Evolutionary conservation across 2,329 filamentous ascomycete genomes (phyloP).

Genomic region (Dothideomycetes sp.): DNA sequence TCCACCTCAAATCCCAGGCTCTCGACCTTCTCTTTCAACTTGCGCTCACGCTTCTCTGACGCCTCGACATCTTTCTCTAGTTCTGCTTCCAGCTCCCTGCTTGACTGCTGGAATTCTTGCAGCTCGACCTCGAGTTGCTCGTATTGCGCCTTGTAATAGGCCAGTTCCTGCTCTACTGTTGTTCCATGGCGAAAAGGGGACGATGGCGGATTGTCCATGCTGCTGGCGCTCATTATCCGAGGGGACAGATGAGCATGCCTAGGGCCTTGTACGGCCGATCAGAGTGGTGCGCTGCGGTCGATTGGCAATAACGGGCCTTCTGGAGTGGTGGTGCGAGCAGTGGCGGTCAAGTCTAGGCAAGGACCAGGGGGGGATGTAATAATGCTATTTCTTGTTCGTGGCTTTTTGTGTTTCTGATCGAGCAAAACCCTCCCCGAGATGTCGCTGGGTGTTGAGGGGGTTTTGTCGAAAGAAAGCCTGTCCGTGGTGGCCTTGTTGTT

Average conservation of each 20-base stretch:
- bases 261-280: background rate
- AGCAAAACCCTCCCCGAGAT: too few relatives aligned
- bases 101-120: constrained; percentile 86
- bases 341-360: background rate
- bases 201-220: constrained; percentile 23
- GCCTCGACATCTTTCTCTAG: constrained; percentile 93
- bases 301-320: background rate
- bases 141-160: constrained; percentile 95
- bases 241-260: constrained; percentile 1
- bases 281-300: background rate
- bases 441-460: too few relatives aligned
- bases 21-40: constrained; percentile 80
- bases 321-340: background rate
- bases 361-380: background rate
- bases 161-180: constrained; percentile 61
- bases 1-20: constrained; percentile 79
- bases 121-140: constrained; percentile 86
- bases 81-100: constrained; percentile 86
- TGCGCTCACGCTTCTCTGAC: constrained; percentile 84
- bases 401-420: too few relatives aligned
- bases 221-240: constrained; percentile 1
- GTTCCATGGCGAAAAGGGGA: constrained; percentile 29
- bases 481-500: too few relatives aligned
- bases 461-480: too few relatives aligned
- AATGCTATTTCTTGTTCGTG: constrained; percentile 5